phyloP scores from a whole-genome alignment of 768 basidiomycete genomes.

The Serpula lacrymans region DNA sequence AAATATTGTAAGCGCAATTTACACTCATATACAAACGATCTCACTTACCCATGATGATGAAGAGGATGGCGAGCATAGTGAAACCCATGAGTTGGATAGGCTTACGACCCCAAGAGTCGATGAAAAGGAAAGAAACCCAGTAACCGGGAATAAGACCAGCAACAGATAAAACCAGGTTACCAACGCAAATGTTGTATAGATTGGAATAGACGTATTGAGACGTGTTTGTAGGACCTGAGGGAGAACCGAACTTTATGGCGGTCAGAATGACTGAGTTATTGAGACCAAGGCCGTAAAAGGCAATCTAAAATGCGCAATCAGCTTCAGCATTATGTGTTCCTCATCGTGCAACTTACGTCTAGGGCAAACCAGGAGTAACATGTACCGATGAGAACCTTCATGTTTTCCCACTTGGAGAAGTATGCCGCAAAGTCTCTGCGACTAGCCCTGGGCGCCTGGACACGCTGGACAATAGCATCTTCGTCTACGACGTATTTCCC shows the following conservation, averaged over 20 bases:
- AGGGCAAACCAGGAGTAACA: constrained; percentile 89
- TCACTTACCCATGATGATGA: constrained; percentile 65
- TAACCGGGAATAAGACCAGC: constrained; percentile 86
- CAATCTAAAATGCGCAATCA: constrained; percentile 45
- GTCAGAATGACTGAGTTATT: constrained; percentile 75
- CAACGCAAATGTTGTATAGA: constrained; percentile 63
- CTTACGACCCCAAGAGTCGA: constrained; percentile 80
- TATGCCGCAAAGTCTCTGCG: constrained; percentile 63
- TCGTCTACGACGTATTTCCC: constrained; percentile 47
- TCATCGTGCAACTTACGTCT: constrained; percentile 46
- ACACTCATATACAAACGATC: not conserved
- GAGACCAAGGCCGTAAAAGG: constrained; percentile 86
- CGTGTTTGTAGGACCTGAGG: constrained; percentile 25
- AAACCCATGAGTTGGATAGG: constrained; percentile 83
- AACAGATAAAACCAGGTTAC: constrained; percentile 72
- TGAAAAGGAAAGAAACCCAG: constrained; percentile 50
- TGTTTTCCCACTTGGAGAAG: constrained; percentile 74
- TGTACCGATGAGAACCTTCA: constrained; percentile 74
- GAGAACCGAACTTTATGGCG: constrained; percentile 63
- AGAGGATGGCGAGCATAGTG: constrained; percentile 58
- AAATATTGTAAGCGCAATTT: constrained; percentile 4
- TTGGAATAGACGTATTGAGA: constrained; percentile 46
- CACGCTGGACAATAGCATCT: constrained; percentile 56
- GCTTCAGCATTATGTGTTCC: not conserved
- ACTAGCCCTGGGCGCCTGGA: constrained; percentile 65